Evolutionary conservation across 176 grass and related monocot genomes (phyloP).

Genomic region (Paspalum notatum): DNA sequence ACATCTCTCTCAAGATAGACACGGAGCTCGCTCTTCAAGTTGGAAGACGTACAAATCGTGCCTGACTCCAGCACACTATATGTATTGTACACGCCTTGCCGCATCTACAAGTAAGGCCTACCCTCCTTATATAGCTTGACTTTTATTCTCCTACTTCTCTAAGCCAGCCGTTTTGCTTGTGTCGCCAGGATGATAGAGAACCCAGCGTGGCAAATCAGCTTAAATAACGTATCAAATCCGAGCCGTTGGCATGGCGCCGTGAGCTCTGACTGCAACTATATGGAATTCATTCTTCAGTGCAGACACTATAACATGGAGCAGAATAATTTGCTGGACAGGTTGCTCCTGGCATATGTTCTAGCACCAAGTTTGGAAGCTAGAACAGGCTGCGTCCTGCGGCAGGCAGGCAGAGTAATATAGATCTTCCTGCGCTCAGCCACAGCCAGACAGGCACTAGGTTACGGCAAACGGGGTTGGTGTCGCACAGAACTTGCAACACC

Average conservation of each 20-base stretch:
- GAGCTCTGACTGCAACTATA: not conserved
- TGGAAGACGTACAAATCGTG: conserved; percentile 87
- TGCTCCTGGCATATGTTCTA: conserved; percentile 10
- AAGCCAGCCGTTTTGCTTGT: conserved; percentile 13
- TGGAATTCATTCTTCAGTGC: not conserved
- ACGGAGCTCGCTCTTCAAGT: conserved; percentile 93
- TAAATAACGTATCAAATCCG: not conserved
- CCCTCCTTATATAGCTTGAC: conserved; percentile 10
- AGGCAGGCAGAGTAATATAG: not conserved
- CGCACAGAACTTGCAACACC: not conserved
- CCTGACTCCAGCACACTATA: conserved; percentile 43
- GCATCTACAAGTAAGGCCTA: not conserved
- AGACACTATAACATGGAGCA: not conserved
- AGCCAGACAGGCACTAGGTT: not conserved
- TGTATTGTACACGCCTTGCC: conserved; percentile 1
- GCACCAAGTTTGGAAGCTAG: conserved; percentile 21
- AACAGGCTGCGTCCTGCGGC: not conserved
- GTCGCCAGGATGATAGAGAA: conserved; percentile 14
- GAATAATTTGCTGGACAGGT: conserved; percentile 15
- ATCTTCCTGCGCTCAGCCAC: not conserved
- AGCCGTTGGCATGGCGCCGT: not conserved
- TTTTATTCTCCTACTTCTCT: not conserved
- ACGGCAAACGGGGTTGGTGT: conserved; percentile 3
- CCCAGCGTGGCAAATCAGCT: not conserved
- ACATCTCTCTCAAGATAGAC: conserved; percentile 95